Conservation (phyloP, 2,329 filamentous ascomycete species). For the Fusarium subtropicale region DNA sequence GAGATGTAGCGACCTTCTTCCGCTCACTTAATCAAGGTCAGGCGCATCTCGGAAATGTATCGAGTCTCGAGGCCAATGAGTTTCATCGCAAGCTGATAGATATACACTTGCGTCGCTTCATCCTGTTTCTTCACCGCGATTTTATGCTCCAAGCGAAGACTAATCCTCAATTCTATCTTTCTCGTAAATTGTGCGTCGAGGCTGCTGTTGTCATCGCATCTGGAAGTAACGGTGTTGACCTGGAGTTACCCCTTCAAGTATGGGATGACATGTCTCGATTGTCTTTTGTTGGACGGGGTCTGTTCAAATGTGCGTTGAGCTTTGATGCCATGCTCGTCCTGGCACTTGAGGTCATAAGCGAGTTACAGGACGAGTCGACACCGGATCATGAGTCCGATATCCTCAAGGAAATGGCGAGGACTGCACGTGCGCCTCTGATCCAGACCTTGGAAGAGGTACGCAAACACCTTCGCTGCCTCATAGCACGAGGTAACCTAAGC, state of each 20-base stretch:
- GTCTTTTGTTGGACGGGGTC: constrained; percentile 43
- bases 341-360: constrained; percentile 41
- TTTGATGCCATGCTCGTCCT: constrained; percentile 45
- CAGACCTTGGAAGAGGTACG: constrained; percentile 32
- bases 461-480: constrained; percentile 38
- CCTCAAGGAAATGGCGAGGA: constrained; percentile 43
- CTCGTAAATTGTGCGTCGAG: constrained; percentile 44
- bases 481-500: constrained; percentile 41
- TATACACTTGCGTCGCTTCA: constrained; percentile 44
- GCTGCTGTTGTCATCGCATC: constrained; percentile 43
- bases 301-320: constrained; percentile 46
- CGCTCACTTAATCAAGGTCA: constrained; percentile 10
- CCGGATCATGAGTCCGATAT: constrained; percentile 38
- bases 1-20: constrained; percentile 43
- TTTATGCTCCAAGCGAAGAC: constrained; percentile 44
- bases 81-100: constrained; percentile 45
- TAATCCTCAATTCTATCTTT: constrained; percentile 44
- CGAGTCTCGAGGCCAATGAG: constrained; percentile 29
- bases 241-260: constrained; percentile 23
- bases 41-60: neutral
- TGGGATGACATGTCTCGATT: constrained; percentile 43
- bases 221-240: constrained; percentile 26
- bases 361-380: constrained; percentile 41
- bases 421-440: constrained; percentile 38
- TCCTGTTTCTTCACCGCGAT: constrained; percentile 46